These are phyloP conservation scores for Leptographium flavum DNA, from an alignment of 2,329 filamentous ascomycete genomes.

Conservation along the genomic window DNA sequence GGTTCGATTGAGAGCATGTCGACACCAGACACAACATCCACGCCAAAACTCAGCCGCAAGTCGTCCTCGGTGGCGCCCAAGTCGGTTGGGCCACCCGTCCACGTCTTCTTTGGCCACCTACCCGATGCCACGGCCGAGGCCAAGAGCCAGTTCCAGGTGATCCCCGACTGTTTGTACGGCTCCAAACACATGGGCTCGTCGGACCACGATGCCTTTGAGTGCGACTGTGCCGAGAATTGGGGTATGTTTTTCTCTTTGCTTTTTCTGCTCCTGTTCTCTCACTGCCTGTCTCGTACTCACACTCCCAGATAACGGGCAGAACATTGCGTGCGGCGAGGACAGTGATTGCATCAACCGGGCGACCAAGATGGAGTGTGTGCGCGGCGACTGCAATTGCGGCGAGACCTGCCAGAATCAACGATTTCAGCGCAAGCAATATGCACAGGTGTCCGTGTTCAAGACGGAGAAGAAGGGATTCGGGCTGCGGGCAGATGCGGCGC, in stretches of 20 bases:
- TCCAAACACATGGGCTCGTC: conserved; percentile 84
- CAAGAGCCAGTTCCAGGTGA: conserved; percentile 61
- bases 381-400: conserved; percentile 74
- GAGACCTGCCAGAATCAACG: conserved; percentile 83
- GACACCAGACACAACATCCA: conserved; percentile 33
- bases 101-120: conserved; percentile 52
- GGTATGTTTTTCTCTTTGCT: conserved; percentile 44
- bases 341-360: conserved; percentile 97
- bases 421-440: conserved; percentile 82
- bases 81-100: conserved; percentile 22
- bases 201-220: conserved; percentile 81
- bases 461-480: conserved; percentile 97
- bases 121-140: conserved; percentile 70
- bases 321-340: conserved; percentile 85
- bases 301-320: conserved; percentile 42
- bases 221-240: conserved; percentile 90
- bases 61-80: conserved; percentile 45
- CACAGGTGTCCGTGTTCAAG: conserved; percentile 86
- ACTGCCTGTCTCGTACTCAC: conserved; percentile 9
- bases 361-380: conserved; percentile 91
- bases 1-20: conserved; percentile 31
- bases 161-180: conserved; percentile 77
- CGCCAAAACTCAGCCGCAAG: conserved; percentile 60
- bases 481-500: conserved; percentile 63
- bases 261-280: conserved; percentile 4